phyloP scores from a whole-genome alignment of 2,329 filamentous ascomycete species.

The Scedosporium aurantiacum region DNA sequence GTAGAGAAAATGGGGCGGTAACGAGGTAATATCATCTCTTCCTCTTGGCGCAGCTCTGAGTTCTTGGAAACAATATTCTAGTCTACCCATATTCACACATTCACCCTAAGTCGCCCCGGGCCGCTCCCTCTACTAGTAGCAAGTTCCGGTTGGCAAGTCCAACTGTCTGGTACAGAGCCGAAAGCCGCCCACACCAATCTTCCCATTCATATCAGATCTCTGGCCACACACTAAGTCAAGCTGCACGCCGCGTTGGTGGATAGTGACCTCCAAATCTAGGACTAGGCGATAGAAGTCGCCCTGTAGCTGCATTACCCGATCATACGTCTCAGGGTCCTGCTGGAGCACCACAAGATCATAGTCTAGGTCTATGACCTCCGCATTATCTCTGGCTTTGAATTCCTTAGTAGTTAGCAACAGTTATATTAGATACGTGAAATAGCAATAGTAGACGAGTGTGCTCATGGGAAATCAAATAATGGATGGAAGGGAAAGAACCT shows the following conservation, averaged over 20 bases:
- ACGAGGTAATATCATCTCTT: too few relatives aligned
- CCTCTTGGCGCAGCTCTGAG: too few relatives aligned
- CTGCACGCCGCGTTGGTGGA: background rate
- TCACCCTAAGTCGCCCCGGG: too few relatives aligned
- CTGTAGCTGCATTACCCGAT: background rate
- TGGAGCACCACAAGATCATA: constrained; percentile 7
- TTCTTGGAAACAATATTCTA: too few relatives aligned
- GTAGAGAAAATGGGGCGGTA: too few relatives aligned
- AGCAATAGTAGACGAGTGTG: too few relatives aligned
- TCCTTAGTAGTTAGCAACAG: background rate
- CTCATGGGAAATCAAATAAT: too few relatives aligned
- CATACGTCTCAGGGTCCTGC: background rate
- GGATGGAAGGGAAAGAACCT: background rate
- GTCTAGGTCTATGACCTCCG: constrained; percentile 7
- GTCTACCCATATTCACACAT: too few relatives aligned
- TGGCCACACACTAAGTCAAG: background rate
- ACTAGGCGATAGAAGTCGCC: background rate
- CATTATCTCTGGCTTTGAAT: background rate
- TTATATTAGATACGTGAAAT: too few relatives aligned
- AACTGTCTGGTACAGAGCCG: background rate
- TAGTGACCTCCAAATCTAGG: background rate
- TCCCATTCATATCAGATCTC: background rate
- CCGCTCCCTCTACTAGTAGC: too few relatives aligned
- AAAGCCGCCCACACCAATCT: too few relatives aligned
- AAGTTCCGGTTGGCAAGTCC: background rate